Evolutionary conservation across 73 alveolate species (phyloP), one percentile per base, ranked within the genome.

Genomic region (Loxodes magnus): DNA sequence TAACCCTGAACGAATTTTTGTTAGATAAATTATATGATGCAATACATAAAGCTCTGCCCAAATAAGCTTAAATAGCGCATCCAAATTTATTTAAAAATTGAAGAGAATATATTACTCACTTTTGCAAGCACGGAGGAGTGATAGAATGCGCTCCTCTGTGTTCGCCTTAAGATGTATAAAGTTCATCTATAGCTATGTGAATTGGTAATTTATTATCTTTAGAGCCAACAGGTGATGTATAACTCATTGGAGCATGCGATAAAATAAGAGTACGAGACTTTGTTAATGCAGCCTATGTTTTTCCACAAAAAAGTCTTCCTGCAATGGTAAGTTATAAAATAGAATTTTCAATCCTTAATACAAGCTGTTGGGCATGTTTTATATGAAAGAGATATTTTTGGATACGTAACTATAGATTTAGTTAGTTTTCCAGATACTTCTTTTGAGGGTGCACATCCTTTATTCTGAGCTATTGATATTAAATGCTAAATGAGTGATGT

Each of bases 61-160:
- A 80, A 57, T 86, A 79, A 72, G 90, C 81, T n/a, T 84, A 87
- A 64, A 78, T 88, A 30, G 92, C 94, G 10, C 74, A 79, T 61
- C 85, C 85, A 36, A 55, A 74, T 31, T 63, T 93, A 48, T 93
- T 69, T 77, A 77, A 74, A 52, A 67, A 64, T 10, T 93, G 97
- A 92, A 74, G 55, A 12, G 99, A 93, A 70, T 93, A 71, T 60
- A 69, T 93, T 33, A 52, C 68, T 43, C 63, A 76, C 24, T 85
- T 83, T 63, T 65, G 90, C 27, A 84, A 69, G 63, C 78, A 86
- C 41, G 94, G 99, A 52, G 99, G 99, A 28, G 90, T 93, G 2
- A 90, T 93, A 16, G 99, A 93, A 59, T 95, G 97, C 3, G 75
- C 94, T 49, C 99, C 99, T 6, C 64, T 92, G 7, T 84, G 86